These are phyloP conservation scores for Trametes polyzona DNA, from an alignment of 1,284 basidiomycete species.

Conservation along the genomic window DNA sequence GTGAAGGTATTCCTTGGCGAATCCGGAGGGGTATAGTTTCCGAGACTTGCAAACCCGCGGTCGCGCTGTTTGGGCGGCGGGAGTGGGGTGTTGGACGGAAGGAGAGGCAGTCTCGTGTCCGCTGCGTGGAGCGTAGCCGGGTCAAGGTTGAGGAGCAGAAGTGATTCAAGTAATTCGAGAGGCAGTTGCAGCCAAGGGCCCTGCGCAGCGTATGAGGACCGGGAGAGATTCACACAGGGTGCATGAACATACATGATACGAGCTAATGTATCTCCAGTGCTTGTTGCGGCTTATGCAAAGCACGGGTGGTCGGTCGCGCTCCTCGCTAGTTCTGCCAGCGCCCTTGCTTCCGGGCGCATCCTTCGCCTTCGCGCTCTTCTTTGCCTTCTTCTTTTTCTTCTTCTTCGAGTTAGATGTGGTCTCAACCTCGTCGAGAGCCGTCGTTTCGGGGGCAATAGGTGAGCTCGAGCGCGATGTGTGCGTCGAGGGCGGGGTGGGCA, in stretches of 20 bases:
- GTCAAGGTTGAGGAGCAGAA: conserved; percentile 74
- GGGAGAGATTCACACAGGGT: background rate
- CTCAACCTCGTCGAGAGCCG: conserved; percentile 2
- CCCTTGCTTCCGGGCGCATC: conserved; percentile 35
- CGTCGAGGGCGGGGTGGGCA: conserved; percentile 31
- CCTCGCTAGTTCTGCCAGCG: conserved; percentile 27
- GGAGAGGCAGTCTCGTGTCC: conserved; percentile 45
- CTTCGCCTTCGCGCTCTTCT: conserved; percentile 55
- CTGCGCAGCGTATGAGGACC: conserved; percentile 40
- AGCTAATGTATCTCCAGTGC: conserved; percentile 87
- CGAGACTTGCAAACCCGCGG: conserved; percentile 45
- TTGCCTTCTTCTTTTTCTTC: conserved; percentile 74
- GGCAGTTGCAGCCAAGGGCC: conserved; percentile 89
- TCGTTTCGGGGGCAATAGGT: conserved; percentile 10
- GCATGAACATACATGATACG: conserved; percentile 71
- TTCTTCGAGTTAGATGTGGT: conserved; percentile 53
- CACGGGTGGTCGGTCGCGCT: conserved; percentile 52
- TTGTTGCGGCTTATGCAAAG: conserved; percentile 85
- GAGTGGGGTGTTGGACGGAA: conserved; percentile 31
- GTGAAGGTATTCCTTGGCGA: conserved; percentile 48
- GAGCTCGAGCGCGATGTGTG: conserved; percentile 32
- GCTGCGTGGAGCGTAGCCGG: conserved; percentile 59
- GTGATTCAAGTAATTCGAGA: conserved; percentile 78
- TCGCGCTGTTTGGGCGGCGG: conserved; percentile 41
- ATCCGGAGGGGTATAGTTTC: conserved; percentile 58